A percentile compares a stretch with the other conserved stretches of the same genome.
phyloP scores from a whole-genome alignment of 2,329 filamentous ascomycete species.

The Fusarium nygamai region DNA sequence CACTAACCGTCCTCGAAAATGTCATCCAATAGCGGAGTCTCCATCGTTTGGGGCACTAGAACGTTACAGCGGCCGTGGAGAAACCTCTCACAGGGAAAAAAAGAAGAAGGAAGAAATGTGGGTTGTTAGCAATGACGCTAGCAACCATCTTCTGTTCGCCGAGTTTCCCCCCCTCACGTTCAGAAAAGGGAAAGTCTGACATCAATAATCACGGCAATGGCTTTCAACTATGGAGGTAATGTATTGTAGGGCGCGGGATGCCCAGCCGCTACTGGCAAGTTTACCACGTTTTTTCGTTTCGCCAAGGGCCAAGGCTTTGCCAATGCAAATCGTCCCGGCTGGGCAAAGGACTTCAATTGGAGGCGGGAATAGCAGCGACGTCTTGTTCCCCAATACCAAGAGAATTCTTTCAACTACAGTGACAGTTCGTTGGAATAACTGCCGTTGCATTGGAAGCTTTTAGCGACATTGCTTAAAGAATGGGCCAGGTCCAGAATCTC shows the following conservation, averaged over 20 bases:
- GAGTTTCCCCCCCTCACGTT: neutral
- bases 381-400: slow-evolving; percentile 15
- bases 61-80: slow-evolving; percentile 22
- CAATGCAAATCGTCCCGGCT: slow-evolving; percentile 27
- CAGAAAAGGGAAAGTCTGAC: neutral
- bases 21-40: slow-evolving; percentile 25
- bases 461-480: slow-evolving; percentile 23
- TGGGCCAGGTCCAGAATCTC: slow-evolving; percentile 24
- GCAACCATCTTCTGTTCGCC: slow-evolving; percentile 12
- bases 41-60: slow-evolving; percentile 8
- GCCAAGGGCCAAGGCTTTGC: slow-evolving; percentile 28
- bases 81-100: neutral
- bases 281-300: slow-evolving; percentile 9
- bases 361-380: slow-evolving; percentile 32
- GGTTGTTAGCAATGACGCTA: neutral
- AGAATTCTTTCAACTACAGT: neutral
- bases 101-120: neutral
- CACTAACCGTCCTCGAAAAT: neutral
- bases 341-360: slow-evolving; percentile 30
- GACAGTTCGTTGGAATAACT: neutral
- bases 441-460: neutral
- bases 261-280: slow-evolving; percentile 21
- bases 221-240: neutral
- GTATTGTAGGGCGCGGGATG: neutral
- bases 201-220: neutral